Base-by-base conservation (phyloP, 768 basidiomycete genomes). In the Pilatotrama ljubarskyi region DNA sequence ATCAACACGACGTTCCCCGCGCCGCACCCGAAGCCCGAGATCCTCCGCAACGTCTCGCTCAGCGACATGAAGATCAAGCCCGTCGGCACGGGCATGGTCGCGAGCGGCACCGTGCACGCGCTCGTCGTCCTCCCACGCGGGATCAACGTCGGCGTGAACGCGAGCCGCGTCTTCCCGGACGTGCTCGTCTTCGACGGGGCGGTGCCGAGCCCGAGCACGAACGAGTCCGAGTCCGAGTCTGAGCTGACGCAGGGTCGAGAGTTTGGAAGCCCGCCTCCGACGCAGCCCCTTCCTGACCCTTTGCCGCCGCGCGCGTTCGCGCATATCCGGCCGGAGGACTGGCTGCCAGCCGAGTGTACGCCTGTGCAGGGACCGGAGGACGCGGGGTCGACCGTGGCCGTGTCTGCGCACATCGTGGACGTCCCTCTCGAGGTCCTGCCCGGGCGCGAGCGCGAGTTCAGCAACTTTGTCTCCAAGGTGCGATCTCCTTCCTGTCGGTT, bases 381-480 rank as follows among this genome's bases (percentile, higher is more conserved):
- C 50, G 80, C 82, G 18, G 88, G 85, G 5, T 77, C 82, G 0
- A 74, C 78, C 3, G 85, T 85, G 62, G 74, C 75, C 0, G 82
- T 94, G 11, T 78, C 80, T 0, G 89, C 92, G 8, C 78, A 79
- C 63, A 81, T 93, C 47, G 77, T 80, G 2, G 88, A 93, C 64
- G 86, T 91, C 11, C 90, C 91, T 13, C 73, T 94, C 29, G 75
- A 91, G 57, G 88, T 93, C 10, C 75, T 94, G 0, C 90, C 91
- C 0, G 90, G 91, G 6, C 81, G 92, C 42, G 82, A 91, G 70
- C 84, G 80, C 61, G 82, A 88, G 66, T 92, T 94, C 63, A 84
- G 87, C 60, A 77, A 79, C 54, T 94, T 94, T 61, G 83, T 93
- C 15, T 74, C 80, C 63, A 93, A 94, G 85, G 91, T 90, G 37